phyloP scores from a whole-genome alignment of 192 early-diverging fungal species.

The Physocladia obscura region DNA sequence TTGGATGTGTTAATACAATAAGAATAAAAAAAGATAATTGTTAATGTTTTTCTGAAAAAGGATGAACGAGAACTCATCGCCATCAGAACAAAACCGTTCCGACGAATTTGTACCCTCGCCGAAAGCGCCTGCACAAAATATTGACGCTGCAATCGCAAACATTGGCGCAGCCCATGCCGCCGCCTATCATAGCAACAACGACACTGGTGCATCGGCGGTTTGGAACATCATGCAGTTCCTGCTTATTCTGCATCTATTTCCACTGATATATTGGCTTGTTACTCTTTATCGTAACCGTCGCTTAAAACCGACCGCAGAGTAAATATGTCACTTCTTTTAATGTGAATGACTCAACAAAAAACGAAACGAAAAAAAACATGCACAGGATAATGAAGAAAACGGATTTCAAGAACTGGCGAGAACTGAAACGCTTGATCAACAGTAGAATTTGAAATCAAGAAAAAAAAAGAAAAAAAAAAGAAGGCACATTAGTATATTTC shows the following conservation, averaged over 20 bases:
- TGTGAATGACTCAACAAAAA: background rate
- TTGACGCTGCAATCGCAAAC: background rate
- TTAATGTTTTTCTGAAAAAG: too few relatives aligned
- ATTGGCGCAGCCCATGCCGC: background rate
- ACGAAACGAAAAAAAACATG: background rate
- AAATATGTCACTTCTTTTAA: background rate
- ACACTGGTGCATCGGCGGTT: background rate
- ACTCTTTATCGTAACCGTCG: background rate
- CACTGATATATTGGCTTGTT: background rate
- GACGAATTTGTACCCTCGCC: too few relatives aligned
- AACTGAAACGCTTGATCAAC: background rate
- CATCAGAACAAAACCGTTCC: too few relatives aligned
- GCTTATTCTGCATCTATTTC: background rate
- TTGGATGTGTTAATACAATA: too few relatives aligned
- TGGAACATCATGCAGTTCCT: slow-evolving; percentile 4
- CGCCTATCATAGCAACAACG: background rate
- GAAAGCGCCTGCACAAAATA: too few relatives aligned
- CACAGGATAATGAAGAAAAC: background rate
- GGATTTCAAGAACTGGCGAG: background rate
- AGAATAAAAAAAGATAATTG: too few relatives aligned
- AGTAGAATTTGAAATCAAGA: too few relatives aligned
- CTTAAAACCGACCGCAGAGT: background rate
- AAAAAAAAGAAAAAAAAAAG: too few relatives aligned
- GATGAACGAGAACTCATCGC: too few relatives aligned
- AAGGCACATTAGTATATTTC: too few relatives aligned